Conservation (phyloP, 495 filamentous ascomycete genomes). For the Xylaria acuta region DNA sequence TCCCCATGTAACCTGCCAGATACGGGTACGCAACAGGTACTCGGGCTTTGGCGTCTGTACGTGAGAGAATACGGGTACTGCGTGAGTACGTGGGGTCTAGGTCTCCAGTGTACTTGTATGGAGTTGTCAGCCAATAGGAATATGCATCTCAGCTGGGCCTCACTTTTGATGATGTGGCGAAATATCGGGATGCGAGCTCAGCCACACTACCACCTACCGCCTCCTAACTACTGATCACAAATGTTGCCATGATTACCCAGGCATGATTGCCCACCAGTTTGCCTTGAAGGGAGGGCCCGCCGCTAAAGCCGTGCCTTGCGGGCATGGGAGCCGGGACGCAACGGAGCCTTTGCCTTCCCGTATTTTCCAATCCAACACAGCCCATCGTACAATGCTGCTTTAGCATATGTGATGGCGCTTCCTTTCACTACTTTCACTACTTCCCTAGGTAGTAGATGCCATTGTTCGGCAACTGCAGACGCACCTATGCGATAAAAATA, state of each 20-base stretch:
- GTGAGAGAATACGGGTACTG: background rate
- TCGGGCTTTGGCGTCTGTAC: background rate
- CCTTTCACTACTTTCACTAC: background rate
- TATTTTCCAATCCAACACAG: background rate
- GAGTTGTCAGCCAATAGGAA: background rate
- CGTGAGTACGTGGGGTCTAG: conserved; percentile 1
- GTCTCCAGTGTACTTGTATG: background rate
- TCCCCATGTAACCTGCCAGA: background rate
- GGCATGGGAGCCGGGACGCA: background rate
- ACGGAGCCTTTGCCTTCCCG: background rate
- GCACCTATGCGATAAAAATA: background rate
- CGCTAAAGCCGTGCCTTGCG: conserved; percentile 6
- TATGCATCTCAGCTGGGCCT: conserved; percentile 2
- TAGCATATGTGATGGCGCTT: background rate
- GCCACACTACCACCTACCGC: conserved; percentile 1
- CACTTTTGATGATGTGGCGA: conserved; percentile 17
- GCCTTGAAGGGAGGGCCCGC: conserved; percentile 18
- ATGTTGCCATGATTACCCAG: background rate
- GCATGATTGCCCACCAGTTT: conserved; percentile 9
- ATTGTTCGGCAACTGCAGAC: background rate
- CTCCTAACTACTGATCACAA: background rate
- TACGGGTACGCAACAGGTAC: background rate
- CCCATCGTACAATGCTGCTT: background rate
- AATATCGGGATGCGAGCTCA: conserved; percentile 8
- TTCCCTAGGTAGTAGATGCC: background rate